Evolutionary conservation across 805 yeast species (phyloP), one percentile per base, ranked within the genome.

Genomic region (Kodamaea neixiangensis): DNA sequence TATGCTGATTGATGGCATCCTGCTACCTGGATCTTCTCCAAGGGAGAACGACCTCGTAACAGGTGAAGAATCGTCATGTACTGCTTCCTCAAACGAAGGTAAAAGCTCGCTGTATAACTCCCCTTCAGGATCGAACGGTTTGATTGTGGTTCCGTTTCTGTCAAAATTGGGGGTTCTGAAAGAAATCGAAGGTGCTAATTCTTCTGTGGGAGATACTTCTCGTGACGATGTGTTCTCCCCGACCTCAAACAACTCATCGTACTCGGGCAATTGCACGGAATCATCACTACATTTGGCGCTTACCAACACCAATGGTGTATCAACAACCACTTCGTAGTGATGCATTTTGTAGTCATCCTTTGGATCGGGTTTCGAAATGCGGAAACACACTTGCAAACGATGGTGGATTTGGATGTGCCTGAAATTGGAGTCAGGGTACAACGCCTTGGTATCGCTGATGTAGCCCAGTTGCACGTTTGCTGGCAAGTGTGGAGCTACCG

Each of bases 281-380:
- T 58, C 72, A 6, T 71, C 77, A 54, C 65, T 66, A 56, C 78
- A 74, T 52, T 70, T 71, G 0, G 78, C 62, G 55, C 77, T 72
- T 45, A 75, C 60, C 51, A 75, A 62, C 31, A 79, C 75, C 34
- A 87, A 73, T 0, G 94, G 94, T 0, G 93, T 86, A 61, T 87
- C 94, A 37, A 87, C 86, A 41, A 87, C 81, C 17, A 87, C 92
- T 58, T 87, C 96, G 60, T 84, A 87, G 63, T 87, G 92, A 58
- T 86, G 90, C 69, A 82, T 67, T 54, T 79, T 80, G 51, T 46
- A 62, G 50, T 69, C 61, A 48, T 58, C 76, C 44, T 67, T 62
- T 0, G 80, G 76, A 52, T 84, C 87, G 1, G 82, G 82, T 57
- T 79, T 82, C 10, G 88, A 81, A 21, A 87, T 81, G 50, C 94